These are phyloP conservation scores for Phytopythium litorale DNA, from an alignment of 352 stramenopile species.

Conservation along the genomic window DNA sequence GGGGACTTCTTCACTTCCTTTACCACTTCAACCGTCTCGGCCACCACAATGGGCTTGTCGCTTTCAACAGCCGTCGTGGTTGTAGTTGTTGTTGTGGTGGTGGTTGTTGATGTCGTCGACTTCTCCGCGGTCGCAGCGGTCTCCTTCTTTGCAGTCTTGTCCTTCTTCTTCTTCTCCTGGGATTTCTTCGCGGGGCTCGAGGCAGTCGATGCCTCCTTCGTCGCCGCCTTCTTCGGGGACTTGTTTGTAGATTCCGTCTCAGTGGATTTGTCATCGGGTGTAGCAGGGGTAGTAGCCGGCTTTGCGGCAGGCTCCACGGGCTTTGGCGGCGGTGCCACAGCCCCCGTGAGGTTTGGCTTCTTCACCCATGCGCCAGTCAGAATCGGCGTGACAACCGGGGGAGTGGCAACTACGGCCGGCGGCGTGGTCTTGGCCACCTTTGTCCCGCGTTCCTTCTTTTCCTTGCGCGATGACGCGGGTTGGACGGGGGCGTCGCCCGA, in stretches of 20 bases:
- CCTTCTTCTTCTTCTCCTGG: conserved; percentile 38
- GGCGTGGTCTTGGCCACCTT: conserved; percentile 35
- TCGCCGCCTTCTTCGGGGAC: background rate
- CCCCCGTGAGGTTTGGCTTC: conserved; percentile 54
- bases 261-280: background rate
- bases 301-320: conserved; percentile 11
- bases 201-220: background rate
- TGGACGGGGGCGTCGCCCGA: conserved; percentile 20
- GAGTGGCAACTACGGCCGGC: conserved; percentile 25
- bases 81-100: background rate
- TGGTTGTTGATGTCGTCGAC: background rate
- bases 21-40: conserved; percentile 17
- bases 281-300: background rate
- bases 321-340: conserved; percentile 24
- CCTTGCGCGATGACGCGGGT: conserved; percentile 27
- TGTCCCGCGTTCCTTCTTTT: conserved; percentile 37
- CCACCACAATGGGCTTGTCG: conserved; percentile 15
- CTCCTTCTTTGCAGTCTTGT: conserved; percentile 26
- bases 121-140: background rate
- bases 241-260: conserved; percentile 4
- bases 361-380: conserved; percentile 71
- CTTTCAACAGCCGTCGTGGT: conserved; percentile 5
- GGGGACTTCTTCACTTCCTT: conserved; percentile 27
- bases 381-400: conserved; percentile 49
- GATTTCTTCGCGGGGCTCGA: conserved; percentile 45